These are phyloP conservation scores for Wickerhamiella allomyrinae DNA, from an alignment of 805 yeast genomes.

Conservation along the genomic window DNA sequence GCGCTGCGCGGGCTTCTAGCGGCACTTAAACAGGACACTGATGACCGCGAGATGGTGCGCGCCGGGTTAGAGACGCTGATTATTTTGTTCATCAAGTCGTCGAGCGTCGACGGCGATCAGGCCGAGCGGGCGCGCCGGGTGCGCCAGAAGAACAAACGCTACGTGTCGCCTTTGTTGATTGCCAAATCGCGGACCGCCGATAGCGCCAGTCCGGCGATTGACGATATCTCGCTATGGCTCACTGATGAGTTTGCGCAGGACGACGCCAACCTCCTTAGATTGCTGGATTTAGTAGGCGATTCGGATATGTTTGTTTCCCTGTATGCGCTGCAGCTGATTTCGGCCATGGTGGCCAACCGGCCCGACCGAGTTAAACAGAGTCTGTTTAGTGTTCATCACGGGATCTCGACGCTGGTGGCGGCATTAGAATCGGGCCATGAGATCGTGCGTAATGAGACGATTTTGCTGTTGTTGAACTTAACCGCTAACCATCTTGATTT, in stretches of 20 bases:
- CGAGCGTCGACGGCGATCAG: constrained; percentile 44
- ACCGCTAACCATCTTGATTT: constrained; percentile 71
- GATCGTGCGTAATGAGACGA: constrained; percentile 74
- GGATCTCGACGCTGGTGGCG: constrained; percentile 59
- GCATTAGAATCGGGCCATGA: constrained; percentile 54
- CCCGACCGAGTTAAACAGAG: constrained; percentile 59
- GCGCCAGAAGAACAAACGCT: constrained; percentile 17
- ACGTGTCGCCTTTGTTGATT: constrained; percentile 27
- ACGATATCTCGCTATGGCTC: constrained; percentile 86
- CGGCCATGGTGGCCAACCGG: constrained; percentile 68
- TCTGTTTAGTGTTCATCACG: constrained; percentile 58
- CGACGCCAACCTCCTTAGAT: constrained; percentile 32
- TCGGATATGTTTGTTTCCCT: constrained; percentile 63
- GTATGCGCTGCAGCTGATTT: constrained; percentile 72
- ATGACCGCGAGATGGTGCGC: constrained; percentile 58
- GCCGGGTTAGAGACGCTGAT: constrained; percentile 77
- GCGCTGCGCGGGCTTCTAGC: constrained; percentile 63
- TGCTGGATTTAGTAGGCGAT: constrained; percentile 37
- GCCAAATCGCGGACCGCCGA: constrained; percentile 62
- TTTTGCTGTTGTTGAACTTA: constrained; percentile 67
- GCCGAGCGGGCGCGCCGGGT: constrained; percentile 59
- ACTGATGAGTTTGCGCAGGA: constrained; percentile 79
- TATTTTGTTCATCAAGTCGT: constrained; percentile 56
- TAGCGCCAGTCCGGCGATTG: constrained; percentile 38
- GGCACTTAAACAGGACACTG: constrained; percentile 48